A percentile compares a stretch with the other conserved stretches of the same genome.
Evolutionary conservation across 2,329 filamentous ascomycete species (phyloP).

Genomic region (Fonsecaea erecta): DNA sequence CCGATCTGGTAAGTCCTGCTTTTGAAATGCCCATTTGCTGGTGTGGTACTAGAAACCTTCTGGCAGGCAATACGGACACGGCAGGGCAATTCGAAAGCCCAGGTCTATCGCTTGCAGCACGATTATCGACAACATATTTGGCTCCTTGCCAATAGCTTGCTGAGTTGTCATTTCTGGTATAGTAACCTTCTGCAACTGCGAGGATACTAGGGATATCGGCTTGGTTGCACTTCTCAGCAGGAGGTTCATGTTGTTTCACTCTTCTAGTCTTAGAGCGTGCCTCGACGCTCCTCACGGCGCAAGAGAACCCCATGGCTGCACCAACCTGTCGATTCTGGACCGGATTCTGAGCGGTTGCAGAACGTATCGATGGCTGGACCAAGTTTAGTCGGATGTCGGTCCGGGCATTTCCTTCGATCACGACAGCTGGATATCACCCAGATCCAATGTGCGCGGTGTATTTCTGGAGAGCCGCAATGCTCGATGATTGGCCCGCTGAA

Average conservation of each 20-base stretch:
- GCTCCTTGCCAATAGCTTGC: not conserved
- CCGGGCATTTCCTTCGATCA: not conserved
- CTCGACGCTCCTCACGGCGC: not conserved
- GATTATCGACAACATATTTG: not conserved
- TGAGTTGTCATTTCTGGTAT: not conserved
- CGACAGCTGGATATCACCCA: not conserved
- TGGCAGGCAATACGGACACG: too few species aligned
- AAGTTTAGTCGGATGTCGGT: not conserved
- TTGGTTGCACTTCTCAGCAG: not conserved
- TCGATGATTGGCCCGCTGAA: not conserved
- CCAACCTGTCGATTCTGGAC: not conserved
- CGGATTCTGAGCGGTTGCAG: not conserved
- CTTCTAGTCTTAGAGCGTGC: not conserved
- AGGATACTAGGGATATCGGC: not conserved
- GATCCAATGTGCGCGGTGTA: not conserved
- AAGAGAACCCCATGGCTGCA: not conserved
- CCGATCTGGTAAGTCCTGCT: not conserved
- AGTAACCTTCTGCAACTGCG: not conserved
- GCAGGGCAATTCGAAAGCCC: not conserved
- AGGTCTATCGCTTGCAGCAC: not conserved
- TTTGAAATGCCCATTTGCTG: too few species aligned
- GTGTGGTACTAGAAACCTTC: too few species aligned
- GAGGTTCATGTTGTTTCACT: not conserved
- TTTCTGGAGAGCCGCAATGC: not conserved
- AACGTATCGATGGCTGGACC: not conserved